Evolutionary conservation across 2,329 filamentous ascomycete species (phyloP), one percentile per base, ranked within the genome.

Genomic region (Penicillium psychrosexuale): DNA sequence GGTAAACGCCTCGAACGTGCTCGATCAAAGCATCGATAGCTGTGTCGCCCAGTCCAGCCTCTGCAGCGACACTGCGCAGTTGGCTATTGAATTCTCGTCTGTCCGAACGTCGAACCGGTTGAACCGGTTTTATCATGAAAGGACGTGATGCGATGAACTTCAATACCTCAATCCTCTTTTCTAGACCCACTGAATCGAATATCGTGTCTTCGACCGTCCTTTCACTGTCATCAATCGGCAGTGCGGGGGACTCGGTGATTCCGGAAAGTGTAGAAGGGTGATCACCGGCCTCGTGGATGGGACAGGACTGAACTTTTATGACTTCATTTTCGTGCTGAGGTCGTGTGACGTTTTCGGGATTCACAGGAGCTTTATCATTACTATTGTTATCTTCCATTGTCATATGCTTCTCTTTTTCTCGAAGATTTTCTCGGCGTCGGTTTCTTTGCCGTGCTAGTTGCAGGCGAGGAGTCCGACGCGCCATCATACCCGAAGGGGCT

Each of bases 1-100:
- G 57, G 49, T 66, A 71, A 3, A 51, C 56, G 24, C 46, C 58
- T 40, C 61, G 64, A n/a, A 68, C 58, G 36, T 65, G 63, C 15
- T 51, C 52, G 1, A 65, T 43, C 19, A 71, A 52, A 11, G 47
- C 30, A 36, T 53, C 47, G 4, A 64, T 36, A 2, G 38, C 34
- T 2, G n/a, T 24, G 17, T 57, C 38, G 24, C 62, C 30, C 46
- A 68, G 59, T 5, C 65, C 66, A 17, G 48, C 38, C 1, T 49
- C 36, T 2, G 19, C 8, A 8, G 65, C 64, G 38, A 62, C 45
- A 1, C 36, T 34, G 8, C 56, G 56, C 5, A 71, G n/a, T 17
- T 68, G 59, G 0, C 17, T 17, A 6, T 57, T 45, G 13, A 69
- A 71, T 7, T 43, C 3, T 9, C 15, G 27, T 19, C 49, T 38